Percentiles rank a stretch among this genome's conserved stretches.
Conservation (phyloP, 495 filamentous ascomycete genomes). For the Gamarada debralockiae region DNA sequence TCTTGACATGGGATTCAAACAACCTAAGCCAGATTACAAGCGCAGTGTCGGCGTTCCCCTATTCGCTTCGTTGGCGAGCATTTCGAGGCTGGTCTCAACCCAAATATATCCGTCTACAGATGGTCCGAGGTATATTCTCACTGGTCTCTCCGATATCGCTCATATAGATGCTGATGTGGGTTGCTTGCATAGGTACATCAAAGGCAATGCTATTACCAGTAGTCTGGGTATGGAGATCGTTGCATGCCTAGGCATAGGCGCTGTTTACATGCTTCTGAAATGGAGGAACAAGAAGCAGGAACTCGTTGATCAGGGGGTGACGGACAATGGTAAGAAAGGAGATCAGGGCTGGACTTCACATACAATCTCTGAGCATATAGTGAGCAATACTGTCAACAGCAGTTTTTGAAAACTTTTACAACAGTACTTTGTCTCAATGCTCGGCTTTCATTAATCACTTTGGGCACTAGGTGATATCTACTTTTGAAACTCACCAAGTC, state of each 20-base stretch:
- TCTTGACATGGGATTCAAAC: slow-evolving; percentile 11
- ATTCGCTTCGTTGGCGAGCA: slow-evolving; percentile 16
- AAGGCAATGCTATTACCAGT: slow-evolving; percentile 24
- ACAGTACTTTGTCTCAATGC: too few species aligned
- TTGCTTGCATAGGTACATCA: too few species aligned
- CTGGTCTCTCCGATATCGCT: too few species aligned
- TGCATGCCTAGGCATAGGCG: neutral
- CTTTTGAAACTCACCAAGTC: too few species aligned
- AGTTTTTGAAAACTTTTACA: too few species aligned
- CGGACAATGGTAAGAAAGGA: slow-evolving; percentile 17
- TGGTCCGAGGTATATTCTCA: slow-evolving; percentile 20
- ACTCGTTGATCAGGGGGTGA: slow-evolving; percentile 13
- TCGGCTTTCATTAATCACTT: too few species aligned
- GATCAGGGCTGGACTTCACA: slow-evolving; percentile 16
- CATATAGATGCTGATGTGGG: too few species aligned
- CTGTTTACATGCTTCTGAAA: slow-evolving; percentile 14
- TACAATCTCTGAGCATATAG: slow-evolving; percentile 18
- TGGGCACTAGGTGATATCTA: too few species aligned
- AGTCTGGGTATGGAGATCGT: slow-evolving; percentile 14
- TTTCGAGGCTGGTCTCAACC: slow-evolving; percentile 15
- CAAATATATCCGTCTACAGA: slow-evolving; percentile 22
- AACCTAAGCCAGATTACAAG: slow-evolving; percentile 22
- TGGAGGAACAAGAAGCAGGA: slow-evolving; percentile 23
- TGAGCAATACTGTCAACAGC: too few species aligned
- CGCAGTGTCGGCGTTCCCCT: slow-evolving; percentile 18